A percentile compares a stretch with the other conserved stretches of the same genome.
These are phyloP conservation scores for Panicum hallii DNA, from an alignment of 202 grass and related monocot genomes.

Conservation along the genomic window DNA sequence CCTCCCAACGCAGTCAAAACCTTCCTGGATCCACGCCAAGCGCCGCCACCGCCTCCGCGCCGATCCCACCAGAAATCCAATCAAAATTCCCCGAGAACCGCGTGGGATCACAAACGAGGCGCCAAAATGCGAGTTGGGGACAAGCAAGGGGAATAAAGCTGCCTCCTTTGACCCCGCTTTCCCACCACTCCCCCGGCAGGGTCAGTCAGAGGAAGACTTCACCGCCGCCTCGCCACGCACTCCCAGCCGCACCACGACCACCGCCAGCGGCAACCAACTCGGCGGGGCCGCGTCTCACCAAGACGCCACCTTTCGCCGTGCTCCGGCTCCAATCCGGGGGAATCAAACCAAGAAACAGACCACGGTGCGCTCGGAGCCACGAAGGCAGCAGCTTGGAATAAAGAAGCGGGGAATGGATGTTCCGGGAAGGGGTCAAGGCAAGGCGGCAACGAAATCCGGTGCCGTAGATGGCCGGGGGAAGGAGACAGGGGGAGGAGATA, in stretches of 20 bases:
- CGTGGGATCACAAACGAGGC: background rate
- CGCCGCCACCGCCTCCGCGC: background rate
- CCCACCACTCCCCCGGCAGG: background rate
- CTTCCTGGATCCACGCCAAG: slow-evolving; percentile 23
- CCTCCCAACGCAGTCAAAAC: slow-evolving; percentile 10
- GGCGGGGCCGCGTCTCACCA: background rate
- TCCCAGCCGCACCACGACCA: background rate
- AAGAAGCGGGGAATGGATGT: slow-evolving; percentile 1
- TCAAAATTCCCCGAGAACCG: background rate
- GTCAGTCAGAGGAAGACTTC: background rate
- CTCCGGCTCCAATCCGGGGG: background rate
- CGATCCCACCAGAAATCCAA: background rate
- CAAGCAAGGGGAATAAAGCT: background rate
- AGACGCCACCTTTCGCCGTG: slow-evolving; percentile 14
- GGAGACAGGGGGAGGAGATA: slow-evolving; percentile 18
- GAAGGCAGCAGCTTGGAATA: background rate
- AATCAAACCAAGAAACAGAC: slow-evolving; percentile 22
- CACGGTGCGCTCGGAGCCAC: background rate
- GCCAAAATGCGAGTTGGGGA: background rate
- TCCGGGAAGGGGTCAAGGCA: background rate
- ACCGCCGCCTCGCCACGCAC: background rate
- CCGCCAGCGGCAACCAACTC: background rate
- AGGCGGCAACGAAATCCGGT: slow-evolving; percentile 6
- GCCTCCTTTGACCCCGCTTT: slow-evolving; percentile 30
- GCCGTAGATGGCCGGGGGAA: background rate